phyloP scores from a whole-genome alignment of 331 rosid genomes.

The Rosa hybrid region DNA sequence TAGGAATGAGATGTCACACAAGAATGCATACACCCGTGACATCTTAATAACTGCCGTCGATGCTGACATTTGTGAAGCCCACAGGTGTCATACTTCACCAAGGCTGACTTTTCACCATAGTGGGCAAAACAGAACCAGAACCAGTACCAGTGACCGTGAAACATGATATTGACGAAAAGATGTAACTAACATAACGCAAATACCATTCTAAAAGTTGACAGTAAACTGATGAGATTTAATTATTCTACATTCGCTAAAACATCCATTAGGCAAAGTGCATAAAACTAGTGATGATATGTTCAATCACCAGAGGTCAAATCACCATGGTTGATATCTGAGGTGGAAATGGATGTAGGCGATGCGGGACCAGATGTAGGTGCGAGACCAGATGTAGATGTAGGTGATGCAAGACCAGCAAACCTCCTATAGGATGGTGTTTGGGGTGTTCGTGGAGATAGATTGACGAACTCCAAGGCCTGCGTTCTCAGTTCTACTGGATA shows the following conservation, averaged over 20 bases:
- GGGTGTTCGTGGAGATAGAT: conserved; percentile 65
- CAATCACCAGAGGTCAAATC: conserved; percentile 31
- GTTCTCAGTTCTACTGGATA: conserved; percentile 77
- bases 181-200: neutral
- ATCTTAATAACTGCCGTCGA: neutral
- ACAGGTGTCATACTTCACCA: neutral
- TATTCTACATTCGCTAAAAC: conserved; percentile 25
- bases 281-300: conserved; percentile 13
- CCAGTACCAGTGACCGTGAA: neutral
- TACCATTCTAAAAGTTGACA: conserved; percentile 28
- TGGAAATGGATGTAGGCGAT: conserved; percentile 29
- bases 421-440: conserved; percentile 54
- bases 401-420: conserved; percentile 41
- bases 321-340: conserved; percentile 13
- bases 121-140: conserved; percentile 1
- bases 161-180: neutral
- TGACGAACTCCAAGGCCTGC: conserved; percentile 83
- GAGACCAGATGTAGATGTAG: conserved; percentile 29
- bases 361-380: conserved; percentile 15
- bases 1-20: neutral
- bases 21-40: neutral
- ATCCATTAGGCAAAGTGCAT: conserved; percentile 24
- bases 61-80: neutral
- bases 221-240: neutral
- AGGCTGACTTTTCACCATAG: neutral